Conservation (phyloP, 208 protist genomes). For the Trypanosoma rangeli region DNA sequence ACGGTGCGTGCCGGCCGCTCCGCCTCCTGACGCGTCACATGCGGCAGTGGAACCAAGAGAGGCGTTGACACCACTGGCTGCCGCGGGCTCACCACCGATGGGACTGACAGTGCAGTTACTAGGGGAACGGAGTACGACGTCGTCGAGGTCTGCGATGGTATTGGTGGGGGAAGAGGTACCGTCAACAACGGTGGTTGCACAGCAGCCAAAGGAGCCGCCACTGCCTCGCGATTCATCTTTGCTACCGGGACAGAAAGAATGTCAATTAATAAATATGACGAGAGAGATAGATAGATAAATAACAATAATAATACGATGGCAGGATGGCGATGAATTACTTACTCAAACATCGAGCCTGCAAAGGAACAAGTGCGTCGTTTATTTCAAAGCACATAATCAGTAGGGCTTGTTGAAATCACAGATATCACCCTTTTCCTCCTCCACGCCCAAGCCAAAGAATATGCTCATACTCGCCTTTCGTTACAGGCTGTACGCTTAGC, state of each 20-base stretch:
- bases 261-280: not conserved
- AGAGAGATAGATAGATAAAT: not conserved
- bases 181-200: slow-evolving; percentile 5
- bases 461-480: slow-evolving; percentile 54
- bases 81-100: not conserved
- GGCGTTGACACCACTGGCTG: slow-evolving; percentile 5
- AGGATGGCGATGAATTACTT: not conserved
- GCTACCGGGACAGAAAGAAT: slow-evolving; percentile 1
- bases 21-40: not conserved
- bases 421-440: not conserved
- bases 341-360: slow-evolving; percentile 1
- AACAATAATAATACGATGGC: not conserved
- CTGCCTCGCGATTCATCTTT: not conserved
- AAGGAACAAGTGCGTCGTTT: not conserved
- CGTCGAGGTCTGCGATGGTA: not conserved
- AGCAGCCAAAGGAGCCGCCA: not conserved
- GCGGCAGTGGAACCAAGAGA: slow-evolving; percentile 1
- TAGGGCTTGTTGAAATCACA: not conserved
- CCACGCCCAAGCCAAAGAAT: slow-evolving; percentile 44
- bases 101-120: not conserved
- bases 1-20: slow-evolving; percentile 4
- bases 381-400: not conserved
- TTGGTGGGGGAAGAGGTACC: not conserved
- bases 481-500: slow-evolving; percentile 79
- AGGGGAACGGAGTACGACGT: not conserved